Evolutionary conservation across 805 yeast genomes (phyloP).

Genomic region (Zygotorulaspora sp.): DNA sequence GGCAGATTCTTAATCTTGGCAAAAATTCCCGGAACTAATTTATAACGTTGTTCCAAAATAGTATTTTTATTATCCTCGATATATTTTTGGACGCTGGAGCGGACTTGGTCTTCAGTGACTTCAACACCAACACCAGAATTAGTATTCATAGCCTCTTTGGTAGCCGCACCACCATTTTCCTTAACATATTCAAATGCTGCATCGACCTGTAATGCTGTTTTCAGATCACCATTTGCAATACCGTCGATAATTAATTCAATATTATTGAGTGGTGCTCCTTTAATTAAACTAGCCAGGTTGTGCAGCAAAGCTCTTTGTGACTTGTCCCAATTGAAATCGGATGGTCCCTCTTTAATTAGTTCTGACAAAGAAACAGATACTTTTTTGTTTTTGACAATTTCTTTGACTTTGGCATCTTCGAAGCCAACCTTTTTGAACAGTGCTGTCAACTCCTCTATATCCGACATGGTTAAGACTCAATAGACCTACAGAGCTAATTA

Average conservation of each 20-base stretch:
- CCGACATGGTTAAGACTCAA: slow-evolving; percentile 23
- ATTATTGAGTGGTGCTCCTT: slow-evolving; percentile 47
- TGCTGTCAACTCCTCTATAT: slow-evolving; percentile 37
- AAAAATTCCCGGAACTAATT: slow-evolving; percentile 68
- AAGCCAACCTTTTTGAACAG: slow-evolving; percentile 51
- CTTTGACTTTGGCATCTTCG: slow-evolving; percentile 68
- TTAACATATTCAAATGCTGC: slow-evolving; percentile 77
- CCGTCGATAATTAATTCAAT: slow-evolving; percentile 54
- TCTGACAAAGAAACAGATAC: slow-evolving; percentile 66
- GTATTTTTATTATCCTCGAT: slow-evolving; percentile 55
- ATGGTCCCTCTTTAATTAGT: slow-evolving; percentile 45
- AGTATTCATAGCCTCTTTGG: slow-evolving; percentile 49
- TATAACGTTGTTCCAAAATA: slow-evolving; percentile 70
- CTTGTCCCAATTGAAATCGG: slow-evolving; percentile 46
- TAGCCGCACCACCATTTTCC: slow-evolving; percentile 42
- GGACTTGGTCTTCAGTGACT: slow-evolving; percentile 62
- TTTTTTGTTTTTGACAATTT: slow-evolving; percentile 79
- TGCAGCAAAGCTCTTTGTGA: slow-evolving; percentile 64
- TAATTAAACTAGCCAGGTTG: slow-evolving; percentile 67
- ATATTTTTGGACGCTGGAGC: slow-evolving; percentile 51
- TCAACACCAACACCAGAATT: slow-evolving; percentile 80
- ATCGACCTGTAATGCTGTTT: slow-evolving; percentile 66
- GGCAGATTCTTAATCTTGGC: slow-evolving; percentile 72
- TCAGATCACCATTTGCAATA: slow-evolving; percentile 59
- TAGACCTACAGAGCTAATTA: no score